These are phyloP conservation scores for Pulveroboletus sp. DNA, from an alignment of 768 basidiomycete species.

Conservation along the genomic window DNA sequence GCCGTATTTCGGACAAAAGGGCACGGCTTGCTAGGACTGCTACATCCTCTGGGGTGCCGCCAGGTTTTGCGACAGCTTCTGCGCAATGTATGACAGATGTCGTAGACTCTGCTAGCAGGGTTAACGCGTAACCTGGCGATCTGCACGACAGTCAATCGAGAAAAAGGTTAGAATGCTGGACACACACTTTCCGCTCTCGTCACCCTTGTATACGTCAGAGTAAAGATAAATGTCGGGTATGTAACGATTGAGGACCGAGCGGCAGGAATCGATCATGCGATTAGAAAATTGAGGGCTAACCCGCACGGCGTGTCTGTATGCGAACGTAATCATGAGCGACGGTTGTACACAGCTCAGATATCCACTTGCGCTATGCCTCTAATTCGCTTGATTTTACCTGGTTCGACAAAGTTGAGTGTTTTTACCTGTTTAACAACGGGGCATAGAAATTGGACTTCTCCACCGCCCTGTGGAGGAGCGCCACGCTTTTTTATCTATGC, in stretches of 20 bases:
- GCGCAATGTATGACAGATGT: conserved; percentile 86
- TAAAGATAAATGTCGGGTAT: conserved; percentile 99
- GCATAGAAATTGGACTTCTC: conserved; percentile 91
- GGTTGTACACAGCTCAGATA: background rate
- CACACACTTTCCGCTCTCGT: conserved; percentile 92
- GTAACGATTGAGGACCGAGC: conserved; percentile 91
- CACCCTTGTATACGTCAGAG: conserved; percentile 97
- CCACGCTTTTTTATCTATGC: conserved; percentile 93
- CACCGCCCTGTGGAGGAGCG: conserved; percentile 85
- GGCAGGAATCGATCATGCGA: conserved; percentile 92
- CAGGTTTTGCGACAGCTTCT: conserved; percentile 81
- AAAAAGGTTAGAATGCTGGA: background rate
- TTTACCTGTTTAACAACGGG: conserved; percentile 90
- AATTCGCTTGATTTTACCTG: conserved; percentile 91
- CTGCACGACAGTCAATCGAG: conserved; percentile 37
- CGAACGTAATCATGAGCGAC: conserved; percentile 1
- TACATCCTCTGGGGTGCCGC: conserved; percentile 89
- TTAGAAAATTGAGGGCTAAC: conserved; percentile 98
- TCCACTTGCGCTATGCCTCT: conserved; percentile 88
- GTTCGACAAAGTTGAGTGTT: conserved; percentile 87
- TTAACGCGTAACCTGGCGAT: conserved; percentile 95
- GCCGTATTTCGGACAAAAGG: conserved; percentile 73
- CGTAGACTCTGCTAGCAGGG: conserved; percentile 87
- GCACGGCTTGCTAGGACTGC: conserved; percentile 78
- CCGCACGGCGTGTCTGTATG: conserved; percentile 83